Evolutionary conservation across 176 grass and related monocot genomes (phyloP), one percentile per base, ranked within the genome.

Genomic region (Lolium perenne): DNA sequence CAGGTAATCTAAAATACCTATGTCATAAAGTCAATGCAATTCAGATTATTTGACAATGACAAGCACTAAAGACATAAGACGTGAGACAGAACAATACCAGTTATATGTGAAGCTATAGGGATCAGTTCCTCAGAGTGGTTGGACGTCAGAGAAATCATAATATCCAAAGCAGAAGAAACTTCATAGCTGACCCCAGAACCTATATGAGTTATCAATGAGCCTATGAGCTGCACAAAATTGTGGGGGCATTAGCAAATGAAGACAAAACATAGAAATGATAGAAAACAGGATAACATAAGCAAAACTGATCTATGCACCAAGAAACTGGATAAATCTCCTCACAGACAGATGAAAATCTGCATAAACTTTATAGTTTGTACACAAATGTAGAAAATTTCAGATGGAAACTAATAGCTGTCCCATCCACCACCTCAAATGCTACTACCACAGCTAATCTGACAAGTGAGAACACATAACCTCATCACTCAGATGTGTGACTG

Each of bases 1-100:
- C 73, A 98, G 85, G 83, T 89, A 98, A 91, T 98, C 95, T 72
- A 98, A 90, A 84, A 98, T 93, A 83, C 95, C 95, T 98, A 74
- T 51, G 79, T 57, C 18, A 72, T 41, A 53, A 81, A 86, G 45
- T 21, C 25, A 22, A 76, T 70, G 26, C 38, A 47, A 61, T 53
- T 64, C 48, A 82, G 64, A 80, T 91, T 86, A 76, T 40, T 85
- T 53, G 64, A 63, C 69, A 80, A 85, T 85, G 18, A 72, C 13
- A 82, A 81, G 20, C 18, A 82, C 12, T 65, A 87, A 41, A 76
- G 41, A 80, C 12, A 50, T 76, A 75, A 54, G 60, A 47, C 25
- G 40, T 66, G 17, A 56, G 16, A 77, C 83, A 72, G 60, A 65
- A 80, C 49, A 69, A 43, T 98, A 95, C 95, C 93, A 85, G 74